A percentile compares a stretch with the other conserved stretches of the same genome.
Evolutionary conservation across 345 rosid species (phyloP).

Genomic region (Linum tenue): DNA sequence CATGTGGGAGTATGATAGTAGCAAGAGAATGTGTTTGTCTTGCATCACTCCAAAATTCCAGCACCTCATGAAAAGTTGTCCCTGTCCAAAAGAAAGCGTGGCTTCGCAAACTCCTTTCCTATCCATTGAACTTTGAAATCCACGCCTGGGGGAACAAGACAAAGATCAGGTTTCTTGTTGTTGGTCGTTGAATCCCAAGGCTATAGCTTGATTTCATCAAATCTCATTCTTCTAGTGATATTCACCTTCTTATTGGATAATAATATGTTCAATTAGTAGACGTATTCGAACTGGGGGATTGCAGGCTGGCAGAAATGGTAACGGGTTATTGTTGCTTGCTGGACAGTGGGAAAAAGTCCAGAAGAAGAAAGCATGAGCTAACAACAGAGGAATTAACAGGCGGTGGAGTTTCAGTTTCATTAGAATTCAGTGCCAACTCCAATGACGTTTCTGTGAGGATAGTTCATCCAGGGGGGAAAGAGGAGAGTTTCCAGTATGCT

Average conservation of each 20-base stretch:
- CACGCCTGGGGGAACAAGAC: constrained; percentile 8
- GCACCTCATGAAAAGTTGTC: neutral
- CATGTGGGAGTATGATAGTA: constrained; percentile 67
- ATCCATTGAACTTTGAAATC: constrained; percentile 17
- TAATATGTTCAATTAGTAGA: constrained; percentile 10
- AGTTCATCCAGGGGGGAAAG: constrained; percentile 45
- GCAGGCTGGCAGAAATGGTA: constrained; percentile 18
- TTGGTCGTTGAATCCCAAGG: constrained; percentile 20
- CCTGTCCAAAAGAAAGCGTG: no score
- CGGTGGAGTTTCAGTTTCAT: constrained; percentile 13
- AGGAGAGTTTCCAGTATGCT: constrained; percentile 33
- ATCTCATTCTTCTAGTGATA: constrained; percentile 70
- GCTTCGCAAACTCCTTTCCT: no score
- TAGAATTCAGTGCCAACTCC: constrained; percentile 18
- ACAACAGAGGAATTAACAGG: constrained; percentile 12
- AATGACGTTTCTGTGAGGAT: constrained; percentile 34
- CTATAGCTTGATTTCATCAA: constrained; percentile 55
- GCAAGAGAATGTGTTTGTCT: constrained; percentile 58
- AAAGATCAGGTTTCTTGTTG: no score
- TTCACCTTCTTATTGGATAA: constrained; percentile 9
- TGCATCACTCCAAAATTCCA: constrained; percentile 11
- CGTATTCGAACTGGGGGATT: constrained; percentile 5
- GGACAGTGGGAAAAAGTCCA: constrained; percentile 11
- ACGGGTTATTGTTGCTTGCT: constrained; percentile 9
- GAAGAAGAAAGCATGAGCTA: constrained; percentile 13